Base-by-base conservation (phyloP, 1,139 yeast species). In the Blastobotrys persicus region DNA sequence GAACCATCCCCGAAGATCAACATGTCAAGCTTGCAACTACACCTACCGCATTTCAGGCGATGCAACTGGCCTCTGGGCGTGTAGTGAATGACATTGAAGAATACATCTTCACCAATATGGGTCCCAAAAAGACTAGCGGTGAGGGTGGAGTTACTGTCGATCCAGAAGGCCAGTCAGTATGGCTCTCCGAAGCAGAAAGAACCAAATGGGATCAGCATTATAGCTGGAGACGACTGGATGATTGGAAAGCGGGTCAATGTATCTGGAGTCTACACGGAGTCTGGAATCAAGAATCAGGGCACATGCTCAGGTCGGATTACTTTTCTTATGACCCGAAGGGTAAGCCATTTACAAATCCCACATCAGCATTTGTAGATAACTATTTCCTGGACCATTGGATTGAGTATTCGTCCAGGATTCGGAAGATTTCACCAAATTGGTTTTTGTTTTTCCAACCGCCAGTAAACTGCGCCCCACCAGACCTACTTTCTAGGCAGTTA, bases 361-460 rank as follows among this genome's bases (percentile, higher is more conserved):
- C 73, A 47, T 72, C 73, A 11, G 77, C 75, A 50, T 88, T 86
- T 62, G 79, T 78, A 52, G 83, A 86, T 60, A 69, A 75, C 45
- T 75, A 73, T 55, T 88, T 85, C 61, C 71, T 85, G 18, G 78
- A 78, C 33, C 83, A 74, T 61, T 85, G 81, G 71, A 51, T 65
- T 3, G 66, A 61, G 5, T 83, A 75, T 61, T 78, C 77, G 53
- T 54, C 64, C 1, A 66, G 70, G 44, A 61, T 62, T 12, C 53
- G 59, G 3, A 31, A 45, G 13, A 71, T 85, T 45, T 70, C 91
- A 52, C 55, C 62, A 0, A 63, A 74, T 3, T 59, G 74, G 23
- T 78, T 85, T 54, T 70, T 87, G 14, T 74, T 91, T 44, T 67
- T 88, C 59, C 95, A 88, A 66, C 85, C 95, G 1, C 96, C 96